phyloP scores from a whole-genome alignment of 805 yeast species.

The Maudiozyma serrabonitensis region DNA sequence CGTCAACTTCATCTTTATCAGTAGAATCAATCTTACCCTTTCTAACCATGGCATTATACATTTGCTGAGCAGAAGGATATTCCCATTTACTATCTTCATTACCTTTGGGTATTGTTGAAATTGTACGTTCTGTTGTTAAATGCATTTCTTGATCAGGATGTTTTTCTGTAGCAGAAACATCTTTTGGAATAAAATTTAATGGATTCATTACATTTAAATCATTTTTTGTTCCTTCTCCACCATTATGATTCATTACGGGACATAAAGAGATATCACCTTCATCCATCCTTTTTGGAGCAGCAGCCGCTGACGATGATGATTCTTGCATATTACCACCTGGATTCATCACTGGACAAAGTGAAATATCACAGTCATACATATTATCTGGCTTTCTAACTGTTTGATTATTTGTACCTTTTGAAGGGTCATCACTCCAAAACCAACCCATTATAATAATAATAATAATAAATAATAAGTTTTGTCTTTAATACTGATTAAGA shows the following conservation, averaged over 20 bases:
- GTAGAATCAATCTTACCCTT: conserved; percentile 58
- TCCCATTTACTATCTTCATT: conserved; percentile 80
- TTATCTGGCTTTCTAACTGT: neutral
- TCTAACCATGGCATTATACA: conserved; percentile 94
- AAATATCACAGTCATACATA: neutral
- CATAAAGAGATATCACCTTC: conserved; percentile 35
- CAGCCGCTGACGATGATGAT: conserved; percentile 4
- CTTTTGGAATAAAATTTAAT: conserved; percentile 78
- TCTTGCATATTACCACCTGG: neutral
- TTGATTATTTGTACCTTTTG: neutral
- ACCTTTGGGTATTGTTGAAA: conserved; percentile 84
- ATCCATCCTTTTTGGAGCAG: conserved; percentile 8
- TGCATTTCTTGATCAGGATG: conserved; percentile 74
- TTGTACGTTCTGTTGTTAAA: conserved; percentile 74
- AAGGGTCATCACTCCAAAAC: conserved; percentile 64
- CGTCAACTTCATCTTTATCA: conserved; percentile 69
- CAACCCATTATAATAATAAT: conserved; percentile 54
- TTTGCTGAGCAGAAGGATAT: conserved; percentile 98
- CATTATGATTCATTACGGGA: conserved; percentile 31
- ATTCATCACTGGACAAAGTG: conserved; percentile 4
- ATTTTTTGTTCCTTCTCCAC: neutral
- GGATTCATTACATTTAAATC: conserved; percentile 46
- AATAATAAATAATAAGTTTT: neutral
- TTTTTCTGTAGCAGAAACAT: conserved; percentile 45
- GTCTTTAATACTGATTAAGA: neutral